phyloP scores from a whole-genome alignment of 768 basidiomycete species.

The Termitomyces sp. region DNA sequence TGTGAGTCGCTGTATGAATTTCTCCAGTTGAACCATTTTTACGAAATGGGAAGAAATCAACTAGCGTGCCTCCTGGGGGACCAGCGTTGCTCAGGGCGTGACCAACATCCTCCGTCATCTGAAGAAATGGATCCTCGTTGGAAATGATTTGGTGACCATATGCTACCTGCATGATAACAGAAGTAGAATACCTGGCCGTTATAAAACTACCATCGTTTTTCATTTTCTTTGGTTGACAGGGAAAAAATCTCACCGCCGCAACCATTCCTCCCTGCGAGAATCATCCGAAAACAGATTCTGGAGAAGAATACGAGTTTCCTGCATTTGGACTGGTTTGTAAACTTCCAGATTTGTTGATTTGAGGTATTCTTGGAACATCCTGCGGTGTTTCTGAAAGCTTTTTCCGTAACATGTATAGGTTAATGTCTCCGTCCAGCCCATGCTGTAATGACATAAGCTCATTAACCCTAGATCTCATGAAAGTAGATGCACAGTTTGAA shows the following conservation, averaged over 20 bases:
- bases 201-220: background rate
- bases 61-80: conserved; percentile 13
- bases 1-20: background rate
- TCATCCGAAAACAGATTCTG: conserved; percentile 21
- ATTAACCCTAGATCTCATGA: background rate
- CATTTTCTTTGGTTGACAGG: background rate
- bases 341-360: conserved; percentile 9
- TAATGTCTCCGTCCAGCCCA: conserved; percentile 5
- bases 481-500: background rate
- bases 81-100: conserved; percentile 17
- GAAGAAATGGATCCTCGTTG: conserved; percentile 30
- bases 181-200: conserved; percentile 3
- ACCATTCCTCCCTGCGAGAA: conserved; percentile 15
- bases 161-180: conserved; percentile 19
- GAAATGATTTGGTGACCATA: conserved; percentile 26
- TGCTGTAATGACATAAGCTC: background rate
- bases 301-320: conserved; percentile 24
- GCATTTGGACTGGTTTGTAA: conserved; percentile 13
- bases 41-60: conserved; percentile 20
- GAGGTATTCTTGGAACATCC: conserved; percentile 20
- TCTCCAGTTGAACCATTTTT: background rate
- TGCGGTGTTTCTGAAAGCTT: conserved; percentile 17
- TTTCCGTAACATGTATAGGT: conserved; percentile 17
- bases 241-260: conserved; percentile 7
- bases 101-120: conserved; percentile 24